Conservation (phyloP, 2,329 filamentous ascomycete species). For the Trichoderma pleuroti region DNA sequence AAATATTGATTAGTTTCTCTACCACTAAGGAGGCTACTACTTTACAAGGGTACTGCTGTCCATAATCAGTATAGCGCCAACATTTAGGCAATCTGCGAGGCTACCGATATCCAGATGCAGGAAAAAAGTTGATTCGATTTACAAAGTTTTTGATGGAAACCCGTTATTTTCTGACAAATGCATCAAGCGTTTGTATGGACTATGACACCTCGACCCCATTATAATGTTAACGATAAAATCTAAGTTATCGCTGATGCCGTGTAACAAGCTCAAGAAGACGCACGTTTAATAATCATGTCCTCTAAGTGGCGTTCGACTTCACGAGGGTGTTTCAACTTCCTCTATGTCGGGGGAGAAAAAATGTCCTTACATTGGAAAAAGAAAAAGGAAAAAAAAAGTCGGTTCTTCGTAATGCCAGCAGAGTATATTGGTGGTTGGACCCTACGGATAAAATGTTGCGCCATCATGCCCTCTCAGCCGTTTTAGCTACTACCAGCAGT, state of each 20-base stretch:
- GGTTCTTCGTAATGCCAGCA: neutral
- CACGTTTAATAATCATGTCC: neutral
- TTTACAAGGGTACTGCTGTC: conserved; percentile 6
- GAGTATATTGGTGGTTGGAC: neutral
- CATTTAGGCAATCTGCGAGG: neutral
- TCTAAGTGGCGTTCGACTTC: neutral
- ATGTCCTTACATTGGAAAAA: too few species aligned
- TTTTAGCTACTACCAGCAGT: neutral
- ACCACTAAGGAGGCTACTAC: neutral
- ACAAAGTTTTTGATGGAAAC: too few species aligned
- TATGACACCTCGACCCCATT: neutral
- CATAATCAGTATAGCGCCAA: neutral
- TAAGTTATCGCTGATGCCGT: neutral
- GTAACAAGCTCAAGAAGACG: neutral
- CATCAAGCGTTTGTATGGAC: neutral
- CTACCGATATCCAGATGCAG: neutral
- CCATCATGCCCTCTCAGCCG: neutral
- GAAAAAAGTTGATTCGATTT: neutral
- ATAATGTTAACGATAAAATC: neutral
- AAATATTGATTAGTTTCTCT: neutral
- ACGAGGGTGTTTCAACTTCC: neutral
- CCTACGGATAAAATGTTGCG: neutral
- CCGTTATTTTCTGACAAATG: neutral
- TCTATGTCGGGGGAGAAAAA: neutral
- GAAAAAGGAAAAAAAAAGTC: neutral